Base-by-base conservation (phyloP, 2,329 filamentous ascomycete genomes). In the Neocatenulostroma microsporum region DNA sequence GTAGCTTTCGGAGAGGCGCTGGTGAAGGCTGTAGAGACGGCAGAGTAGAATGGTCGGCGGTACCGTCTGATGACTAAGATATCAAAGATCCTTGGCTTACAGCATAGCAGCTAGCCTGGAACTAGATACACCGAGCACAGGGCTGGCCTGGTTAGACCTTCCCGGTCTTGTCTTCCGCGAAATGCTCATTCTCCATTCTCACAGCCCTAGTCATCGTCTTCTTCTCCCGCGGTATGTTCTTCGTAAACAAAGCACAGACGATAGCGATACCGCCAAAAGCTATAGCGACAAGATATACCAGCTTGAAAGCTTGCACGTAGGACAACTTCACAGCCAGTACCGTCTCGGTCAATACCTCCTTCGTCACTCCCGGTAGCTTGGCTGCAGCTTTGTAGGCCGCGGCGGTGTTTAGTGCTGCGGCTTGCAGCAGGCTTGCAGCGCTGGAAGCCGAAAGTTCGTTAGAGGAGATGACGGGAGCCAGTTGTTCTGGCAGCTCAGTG, bases 151-250 rank as follows among this genome's bases (percentile, higher is more conserved):
- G n/a, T n/a, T n/a, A n/a, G n/a, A n/a, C n/a, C n/a, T n/a, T n/a
- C n/a, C n/a, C n/a, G n/a, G n/a, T n/a, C n/a, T n/a, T n/a, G n/a
- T n/a, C n/a, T n/a, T n/a, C n/a, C n/a, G n/a, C n/a, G n/a, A n/a
- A n/a, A n/a, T n/a, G n/a, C 21, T 44, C 41, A 24, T 44, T 44
- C 15, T 41, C 41, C 41, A 44, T 44, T 11, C 27, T 28, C 3
- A 42, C 35, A 12, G 42, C 42, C 13, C 42, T 17, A 21, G 27
- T 13, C 39, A 39, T 38, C 21, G 32, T 39, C 32, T 45, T 41
- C 36, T 39, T 38, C 14, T 45, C 39, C 28, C 34, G 30, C 12
- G 39, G 39, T 12, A 45, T 45, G 7, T 20, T 39, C 29, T 28
- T 24, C 14, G 39, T 45, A 27, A 41, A 45, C 9, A 32, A 19